phyloP scores from a whole-genome alignment of 2,329 filamentous ascomycete species.

The Stenocarpella maydis region DNA sequence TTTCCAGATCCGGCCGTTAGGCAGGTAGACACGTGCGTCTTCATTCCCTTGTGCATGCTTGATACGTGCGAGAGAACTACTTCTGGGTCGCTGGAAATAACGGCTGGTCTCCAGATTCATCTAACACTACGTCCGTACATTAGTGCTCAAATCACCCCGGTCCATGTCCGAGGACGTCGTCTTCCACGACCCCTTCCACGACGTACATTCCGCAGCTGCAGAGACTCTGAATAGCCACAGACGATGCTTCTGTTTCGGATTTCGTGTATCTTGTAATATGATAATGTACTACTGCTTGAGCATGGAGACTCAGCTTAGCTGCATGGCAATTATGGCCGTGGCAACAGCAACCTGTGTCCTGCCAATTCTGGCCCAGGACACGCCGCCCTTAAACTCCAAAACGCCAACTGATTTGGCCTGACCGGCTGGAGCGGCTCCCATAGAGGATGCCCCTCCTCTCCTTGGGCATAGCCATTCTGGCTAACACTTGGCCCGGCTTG shows the following conservation, averaged over 20 bases:
- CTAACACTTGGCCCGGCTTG: constrained; percentile 6
- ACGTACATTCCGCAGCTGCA: neutral
- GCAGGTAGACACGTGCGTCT: neutral
- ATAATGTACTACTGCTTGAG: constrained; percentile 12
- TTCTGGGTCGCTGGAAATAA: neutral
- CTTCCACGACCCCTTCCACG: neutral
- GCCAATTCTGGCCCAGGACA: constrained; percentile 2
- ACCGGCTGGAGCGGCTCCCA: constrained; percentile 7
- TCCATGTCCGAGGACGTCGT: neutral
- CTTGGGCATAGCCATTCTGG: neutral
- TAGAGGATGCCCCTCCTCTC: constrained; percentile 12
- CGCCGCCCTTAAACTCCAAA: neutral
- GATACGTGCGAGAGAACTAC: neutral
- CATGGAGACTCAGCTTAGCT: neutral
- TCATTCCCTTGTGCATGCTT: too few relatives aligned
- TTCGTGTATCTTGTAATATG: constrained; percentile 8
- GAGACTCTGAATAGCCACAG: too few relatives aligned
- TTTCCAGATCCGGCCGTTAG: neutral
- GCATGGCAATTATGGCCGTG: constrained; percentile 1
- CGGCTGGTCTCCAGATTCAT: neutral
- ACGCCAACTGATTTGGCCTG: constrained; percentile 9
- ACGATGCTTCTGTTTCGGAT: neutral
- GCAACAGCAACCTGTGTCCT: constrained; percentile 6
- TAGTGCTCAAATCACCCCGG: neutral
- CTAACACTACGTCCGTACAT: neutral